Percentiles rank a stretch among this genome's conserved stretches.
Evolutionary conservation across 805 yeast species (phyloP).

Genomic region (Kodamaea hsintzibuensis): DNA sequence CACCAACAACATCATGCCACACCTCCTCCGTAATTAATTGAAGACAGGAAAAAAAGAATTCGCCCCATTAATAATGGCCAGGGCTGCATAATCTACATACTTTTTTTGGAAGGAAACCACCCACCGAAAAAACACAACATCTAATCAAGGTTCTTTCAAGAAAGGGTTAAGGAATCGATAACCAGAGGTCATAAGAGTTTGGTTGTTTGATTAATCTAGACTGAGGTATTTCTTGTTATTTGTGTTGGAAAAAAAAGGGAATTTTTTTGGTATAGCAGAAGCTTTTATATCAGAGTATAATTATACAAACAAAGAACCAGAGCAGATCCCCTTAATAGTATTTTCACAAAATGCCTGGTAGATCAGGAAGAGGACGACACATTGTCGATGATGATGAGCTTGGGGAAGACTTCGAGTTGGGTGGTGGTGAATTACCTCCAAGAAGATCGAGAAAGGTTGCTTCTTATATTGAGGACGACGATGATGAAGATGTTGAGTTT

Average conservation of each 20-base stretch:
- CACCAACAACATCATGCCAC: neutral
- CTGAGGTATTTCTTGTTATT: neutral
- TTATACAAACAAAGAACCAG: neutral
- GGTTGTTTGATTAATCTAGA: neutral
- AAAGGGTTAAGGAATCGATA: neutral
- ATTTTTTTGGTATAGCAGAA: neutral
- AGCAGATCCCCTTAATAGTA: neutral
- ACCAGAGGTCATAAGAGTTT: neutral
- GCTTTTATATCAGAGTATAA: neutral
- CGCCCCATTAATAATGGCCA: neutral
- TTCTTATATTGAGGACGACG: slow-evolving; percentile 21
- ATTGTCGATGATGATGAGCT: slow-evolving; percentile 22
- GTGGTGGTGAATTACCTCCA: slow-evolving; percentile 9
- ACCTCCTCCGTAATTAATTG: neutral
- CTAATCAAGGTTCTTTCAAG: neutral
- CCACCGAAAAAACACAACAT: neutral
- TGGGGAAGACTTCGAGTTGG: slow-evolving; percentile 16
- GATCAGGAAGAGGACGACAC: slow-evolving; percentile 9
- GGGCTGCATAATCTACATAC: neutral
- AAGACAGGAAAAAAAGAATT: neutral
- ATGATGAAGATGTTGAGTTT: slow-evolving; percentile 2
- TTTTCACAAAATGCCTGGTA: slow-evolving; percentile 11
- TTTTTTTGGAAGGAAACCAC: neutral
- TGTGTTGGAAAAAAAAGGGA: neutral
- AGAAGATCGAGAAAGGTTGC: slow-evolving; percentile 17